Evolutionary conservation across 2,329 filamentous ascomycete species (phyloP).

Genomic region (Aphanocladium album): DNA sequence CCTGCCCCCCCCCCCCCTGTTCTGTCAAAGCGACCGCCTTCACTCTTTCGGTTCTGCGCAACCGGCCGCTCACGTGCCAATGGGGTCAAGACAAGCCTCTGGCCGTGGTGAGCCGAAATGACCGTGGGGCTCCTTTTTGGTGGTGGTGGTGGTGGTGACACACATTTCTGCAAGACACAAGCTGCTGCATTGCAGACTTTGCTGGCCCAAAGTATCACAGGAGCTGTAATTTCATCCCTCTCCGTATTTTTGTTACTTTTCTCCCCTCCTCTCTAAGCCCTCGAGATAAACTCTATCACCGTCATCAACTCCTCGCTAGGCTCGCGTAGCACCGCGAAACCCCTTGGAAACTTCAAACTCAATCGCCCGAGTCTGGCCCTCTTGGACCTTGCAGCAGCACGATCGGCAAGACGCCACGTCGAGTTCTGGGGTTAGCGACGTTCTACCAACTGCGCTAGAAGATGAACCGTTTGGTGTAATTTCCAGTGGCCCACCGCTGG

Average conservation of each 20-base stretch:
- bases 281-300: not conserved
- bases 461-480: constrained; percentile 7
- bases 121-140: constrained; percentile 1
- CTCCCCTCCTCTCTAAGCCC: not conserved
- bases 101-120: constrained; percentile 10
- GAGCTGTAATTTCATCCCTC: not conserved
- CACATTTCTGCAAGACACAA: constrained; percentile 10
- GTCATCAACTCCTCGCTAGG: not conserved
- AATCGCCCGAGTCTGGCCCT: not conserved
- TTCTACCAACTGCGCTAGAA: not conserved
- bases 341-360: not conserved
- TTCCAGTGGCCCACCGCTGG: not conserved
- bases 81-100: not conserved
- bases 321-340: not conserved
- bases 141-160: not conserved
- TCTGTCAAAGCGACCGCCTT: not conserved
- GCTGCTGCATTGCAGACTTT: constrained; percentile 11
- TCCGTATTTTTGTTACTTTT: not conserved
- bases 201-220: constrained; percentile 3
- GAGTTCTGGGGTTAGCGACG: constrained; percentile 4
- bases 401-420: constrained; percentile 10
- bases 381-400: not conserved
- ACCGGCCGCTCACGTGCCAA: constrained; percentile 8
- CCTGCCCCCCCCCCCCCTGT: not conserved
- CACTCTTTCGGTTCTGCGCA: not conserved